phyloP scores from a whole-genome alignment of 2,329 filamentous ascomycete species.

The Colletotrichum somersetense region DNA sequence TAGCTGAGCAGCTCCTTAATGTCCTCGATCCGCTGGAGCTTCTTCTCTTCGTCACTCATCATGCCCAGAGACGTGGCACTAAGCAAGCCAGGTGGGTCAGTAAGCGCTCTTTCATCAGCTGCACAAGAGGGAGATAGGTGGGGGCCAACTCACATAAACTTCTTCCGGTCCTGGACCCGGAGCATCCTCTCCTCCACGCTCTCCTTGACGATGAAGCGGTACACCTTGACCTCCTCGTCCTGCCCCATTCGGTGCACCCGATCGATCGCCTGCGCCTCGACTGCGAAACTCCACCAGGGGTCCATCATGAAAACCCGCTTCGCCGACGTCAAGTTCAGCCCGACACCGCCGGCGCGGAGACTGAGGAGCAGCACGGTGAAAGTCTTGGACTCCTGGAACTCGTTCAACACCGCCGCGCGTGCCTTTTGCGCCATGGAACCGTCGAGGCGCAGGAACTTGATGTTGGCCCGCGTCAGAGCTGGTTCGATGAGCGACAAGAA shows the following conservation, averaged over 20 bases:
- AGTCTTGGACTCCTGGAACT: constrained; percentile 74
- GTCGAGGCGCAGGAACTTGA: constrained; percentile 89
- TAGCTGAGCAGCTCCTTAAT: constrained; percentile 88
- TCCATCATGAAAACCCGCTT: constrained; percentile 99
- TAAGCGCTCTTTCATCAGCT: not conserved
- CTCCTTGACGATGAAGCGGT: constrained; percentile 87
- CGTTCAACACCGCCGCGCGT: constrained; percentile 80
- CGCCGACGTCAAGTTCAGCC: constrained; percentile 90
- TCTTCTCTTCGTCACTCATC: constrained; percentile 95
- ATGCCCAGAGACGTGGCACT: constrained; percentile 95
- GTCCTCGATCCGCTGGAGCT: constrained; percentile 89
- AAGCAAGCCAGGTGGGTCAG: constrained; percentile 25
- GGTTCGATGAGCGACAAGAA: constrained; percentile 93
- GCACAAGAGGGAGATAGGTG: not conserved
- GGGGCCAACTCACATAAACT: constrained; percentile 80
- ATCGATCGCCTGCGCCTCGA: constrained; percentile 97
- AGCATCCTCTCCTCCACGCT: constrained; percentile 98
- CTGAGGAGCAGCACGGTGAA: constrained; percentile 86
- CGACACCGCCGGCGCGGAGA: constrained; percentile 91
- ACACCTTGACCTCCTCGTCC: constrained; percentile 85
- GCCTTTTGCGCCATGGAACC: constrained; percentile 90
- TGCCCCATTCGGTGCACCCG: constrained; percentile 98
- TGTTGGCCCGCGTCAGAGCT: constrained; percentile 77
- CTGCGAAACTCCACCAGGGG: constrained; percentile 98
- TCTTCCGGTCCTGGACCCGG: constrained; percentile 93